Conservation (phyloP, 768 basidiomycete genomes). For the Crassisporium funariophilum region DNA sequence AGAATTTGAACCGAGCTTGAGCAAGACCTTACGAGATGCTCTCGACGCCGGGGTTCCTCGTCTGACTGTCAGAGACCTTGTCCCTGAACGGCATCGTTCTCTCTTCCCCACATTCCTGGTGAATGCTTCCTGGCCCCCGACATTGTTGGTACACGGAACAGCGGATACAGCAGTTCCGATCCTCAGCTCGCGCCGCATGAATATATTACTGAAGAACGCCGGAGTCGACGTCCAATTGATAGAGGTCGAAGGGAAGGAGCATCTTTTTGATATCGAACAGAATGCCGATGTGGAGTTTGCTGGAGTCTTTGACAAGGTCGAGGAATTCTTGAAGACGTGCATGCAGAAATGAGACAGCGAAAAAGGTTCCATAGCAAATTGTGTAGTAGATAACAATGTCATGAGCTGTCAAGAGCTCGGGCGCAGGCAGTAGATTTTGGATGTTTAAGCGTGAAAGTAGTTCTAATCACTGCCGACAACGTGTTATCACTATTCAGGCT, state of each 20-base stretch:
- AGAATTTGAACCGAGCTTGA: constrained; percentile 50
- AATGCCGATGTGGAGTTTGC: constrained; percentile 37
- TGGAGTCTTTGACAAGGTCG: constrained; percentile 4
- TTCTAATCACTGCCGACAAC: no score
- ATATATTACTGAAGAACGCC: constrained; percentile 26
- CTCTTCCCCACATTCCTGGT: constrained; percentile 51
- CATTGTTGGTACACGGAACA: constrained; percentile 49
- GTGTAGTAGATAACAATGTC: not conserved
- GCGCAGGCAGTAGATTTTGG: no score
- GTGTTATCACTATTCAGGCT: no score
- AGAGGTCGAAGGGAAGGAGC: constrained; percentile 39
- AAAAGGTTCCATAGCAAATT: not conserved
- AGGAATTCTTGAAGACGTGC: not conserved
- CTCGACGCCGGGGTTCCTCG: not conserved
- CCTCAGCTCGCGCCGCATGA: constrained; percentile 41
- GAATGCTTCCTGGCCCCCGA: constrained; percentile 43
- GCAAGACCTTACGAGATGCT: constrained; percentile 19
- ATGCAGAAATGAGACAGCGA: not conserved
- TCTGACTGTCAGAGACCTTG: not conserved
- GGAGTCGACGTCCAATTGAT: constrained; percentile 30
- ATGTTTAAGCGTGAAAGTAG: no score
- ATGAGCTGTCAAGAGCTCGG: no score
- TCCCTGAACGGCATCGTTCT: constrained; percentile 31
- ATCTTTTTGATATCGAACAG: constrained; percentile 55
- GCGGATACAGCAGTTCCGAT: constrained; percentile 48